phyloP scores from a whole-genome alignment of 2,329 filamentous ascomycete species.

The Hymenoscyphus linearis region DNA sequence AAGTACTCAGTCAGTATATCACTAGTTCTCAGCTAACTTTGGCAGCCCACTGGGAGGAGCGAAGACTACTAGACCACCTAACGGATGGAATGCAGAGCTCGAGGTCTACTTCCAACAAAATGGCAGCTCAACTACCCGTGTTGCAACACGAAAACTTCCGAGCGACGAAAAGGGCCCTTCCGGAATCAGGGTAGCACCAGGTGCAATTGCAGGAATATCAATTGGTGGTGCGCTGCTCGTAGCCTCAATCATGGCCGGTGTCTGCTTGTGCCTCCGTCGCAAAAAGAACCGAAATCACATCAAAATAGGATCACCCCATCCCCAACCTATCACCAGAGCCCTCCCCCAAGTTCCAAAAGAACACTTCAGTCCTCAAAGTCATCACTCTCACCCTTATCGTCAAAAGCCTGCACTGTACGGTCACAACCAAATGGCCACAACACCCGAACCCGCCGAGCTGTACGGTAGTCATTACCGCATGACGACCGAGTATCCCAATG shows the following conservation, averaged over 20 bases:
- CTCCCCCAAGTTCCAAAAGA: slow-evolving; percentile 1
- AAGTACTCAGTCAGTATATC: slow-evolving; percentile 8
- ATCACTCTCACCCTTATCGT: not conserved
- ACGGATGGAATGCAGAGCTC: slow-evolving; percentile 47
- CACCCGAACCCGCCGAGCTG: slow-evolving; percentile 10
- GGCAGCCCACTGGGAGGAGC: slow-evolving; percentile 45
- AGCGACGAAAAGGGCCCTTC: slow-evolving; percentile 4
- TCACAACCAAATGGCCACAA: slow-evolving; percentile 8
- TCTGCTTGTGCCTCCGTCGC: slow-evolving; percentile 32
- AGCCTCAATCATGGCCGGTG: slow-evolving; percentile 26
- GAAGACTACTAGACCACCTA: slow-evolving; percentile 44
- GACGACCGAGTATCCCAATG: not conserved
- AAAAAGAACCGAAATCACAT: not conserved
- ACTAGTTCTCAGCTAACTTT: slow-evolving; percentile 2
- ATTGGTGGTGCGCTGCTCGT: slow-evolving; percentile 34
- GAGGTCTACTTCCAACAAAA: slow-evolving; percentile 47
- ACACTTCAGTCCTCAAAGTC: slow-evolving; percentile 6
- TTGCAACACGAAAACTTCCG: slow-evolving; percentile 41
- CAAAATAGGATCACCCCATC: not conserved
- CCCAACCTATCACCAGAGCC: not conserved
- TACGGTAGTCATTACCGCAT: slow-evolving; percentile 8
- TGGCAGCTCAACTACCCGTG: slow-evolving; percentile 41
- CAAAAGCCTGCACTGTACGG: not conserved
- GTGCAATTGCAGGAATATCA: slow-evolving; percentile 41
- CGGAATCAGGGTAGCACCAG: slow-evolving; percentile 28